Evolutionary conservation across 169 alveolate species (phyloP), one percentile per base, ranked within the genome.

Genomic region (Babesia bigemina): DNA sequence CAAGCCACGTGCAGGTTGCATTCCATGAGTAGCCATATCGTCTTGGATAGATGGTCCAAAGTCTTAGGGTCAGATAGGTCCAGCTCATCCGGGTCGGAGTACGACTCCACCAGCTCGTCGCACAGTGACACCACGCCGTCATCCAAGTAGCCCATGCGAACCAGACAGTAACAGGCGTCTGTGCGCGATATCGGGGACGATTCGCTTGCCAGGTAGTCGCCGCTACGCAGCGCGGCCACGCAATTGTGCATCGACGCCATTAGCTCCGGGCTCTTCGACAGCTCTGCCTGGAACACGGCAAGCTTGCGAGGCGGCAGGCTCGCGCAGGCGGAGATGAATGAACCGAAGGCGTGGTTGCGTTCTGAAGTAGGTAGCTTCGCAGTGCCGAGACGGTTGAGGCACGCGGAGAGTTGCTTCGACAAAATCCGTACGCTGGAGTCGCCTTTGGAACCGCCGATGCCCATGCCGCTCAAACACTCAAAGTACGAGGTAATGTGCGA

Each of bases 381-480:
- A 24, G 52, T 26, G 22, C 24, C 24, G 26, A 81, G 55, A n/a
- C 85, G 50, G 42, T 81, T 81, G n/a, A 81, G 65, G 36, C 84
- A 73, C 33, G 88, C 24, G 0, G 69, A 14, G 21, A 70, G 61
- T 44, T 63, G 78, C 59, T 49, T 33, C 2, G 75, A 47, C 50
- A 81, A 47, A 17, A 61, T 48, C 19, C 49, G 19, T 36, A 81
- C 75, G 39, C 48, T 44, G 47, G 73, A 28, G 67, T 52, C 65
- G 19, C 74, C 65, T 36, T 50, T 60, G 39, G 70, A 60, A 39
- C 81, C 75, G 11, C 76, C 76, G 50, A 67, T 67, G 29, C 65
- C 76, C 76, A 67, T 67, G 49, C n/a, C 19, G 39, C 62, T 58
- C 36, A 81, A 48, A 45, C 88, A 81, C 69, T 70, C 70, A 65